phyloP scores from a whole-genome alignment of 2,329 filamentous ascomycete genomes.

The Arthrobotrys iridis region DNA sequence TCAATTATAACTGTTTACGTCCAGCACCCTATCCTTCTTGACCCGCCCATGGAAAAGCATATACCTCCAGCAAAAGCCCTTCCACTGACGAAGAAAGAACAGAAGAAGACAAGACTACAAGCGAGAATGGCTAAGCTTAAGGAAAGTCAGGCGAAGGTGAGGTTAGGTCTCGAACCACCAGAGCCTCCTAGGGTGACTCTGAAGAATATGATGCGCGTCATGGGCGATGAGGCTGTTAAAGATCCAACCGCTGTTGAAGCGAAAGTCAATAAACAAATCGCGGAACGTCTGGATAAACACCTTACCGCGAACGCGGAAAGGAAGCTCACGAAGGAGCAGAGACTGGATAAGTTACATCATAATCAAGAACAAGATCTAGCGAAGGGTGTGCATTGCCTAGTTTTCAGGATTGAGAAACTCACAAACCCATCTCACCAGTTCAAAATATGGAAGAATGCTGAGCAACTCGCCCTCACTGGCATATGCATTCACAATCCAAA shows the following conservation, averaged over 20 bases:
- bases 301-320: slow-evolving; percentile 81
- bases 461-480: slow-evolving; percentile 85
- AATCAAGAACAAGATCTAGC: slow-evolving; percentile 90
- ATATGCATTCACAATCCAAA: slow-evolving; percentile 91
- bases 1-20: slow-evolving; percentile 89
- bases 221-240: slow-evolving; percentile 91
- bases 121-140: slow-evolving; percentile 91
- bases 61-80: slow-evolving; percentile 83
- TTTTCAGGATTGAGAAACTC: slow-evolving; percentile 90
- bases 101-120: slow-evolving; percentile 88
- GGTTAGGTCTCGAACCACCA: slow-evolving; percentile 86
- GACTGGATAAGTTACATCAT: slow-evolving; percentile 79
- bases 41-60: slow-evolving; percentile 89
- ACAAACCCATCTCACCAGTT: slow-evolving; percentile 92
- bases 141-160: slow-evolving; percentile 95
- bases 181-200: slow-evolving; percentile 97
- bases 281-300: slow-evolving; percentile 82
- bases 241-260: slow-evolving; percentile 97
- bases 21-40: slow-evolving; percentile 89
- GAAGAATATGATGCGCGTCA: slow-evolving; percentile 94
- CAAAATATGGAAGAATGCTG: slow-evolving; percentile 90
- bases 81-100: slow-evolving; percentile 89
- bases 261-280: slow-evolving; percentile 90
- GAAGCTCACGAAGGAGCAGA: slow-evolving; percentile 87
- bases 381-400: slow-evolving; percentile 83